Evolutionary conservation across 805 yeast genomes (phyloP).

Genomic region (Kuraishia hungarica): DNA sequence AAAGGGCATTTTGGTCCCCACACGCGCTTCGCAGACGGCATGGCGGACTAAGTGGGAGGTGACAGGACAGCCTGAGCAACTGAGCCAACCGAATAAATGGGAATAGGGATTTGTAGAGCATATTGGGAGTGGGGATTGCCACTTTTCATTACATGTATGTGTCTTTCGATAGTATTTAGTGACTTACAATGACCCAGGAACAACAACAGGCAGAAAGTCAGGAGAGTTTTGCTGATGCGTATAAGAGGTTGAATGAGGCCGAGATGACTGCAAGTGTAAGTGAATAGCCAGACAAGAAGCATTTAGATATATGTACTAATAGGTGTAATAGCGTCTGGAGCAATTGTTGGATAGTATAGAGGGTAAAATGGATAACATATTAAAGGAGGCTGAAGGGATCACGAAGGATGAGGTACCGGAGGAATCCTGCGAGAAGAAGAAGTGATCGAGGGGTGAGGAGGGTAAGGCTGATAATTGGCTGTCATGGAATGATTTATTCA

Average conservation of each 20-base stretch:
- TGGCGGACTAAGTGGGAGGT: too few relatives aligned
- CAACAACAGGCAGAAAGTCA: constrained; percentile 11
- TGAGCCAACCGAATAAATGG: neutral
- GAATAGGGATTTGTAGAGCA: too few relatives aligned
- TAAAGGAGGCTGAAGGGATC: constrained; percentile 33
- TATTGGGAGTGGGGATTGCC: too few relatives aligned
- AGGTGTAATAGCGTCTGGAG: constrained; percentile 35
- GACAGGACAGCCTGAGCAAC: neutral
- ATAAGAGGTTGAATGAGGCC: constrained; percentile 56
- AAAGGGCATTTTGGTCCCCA: neutral
- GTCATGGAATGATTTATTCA: too few relatives aligned
- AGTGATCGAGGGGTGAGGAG: too few relatives aligned
- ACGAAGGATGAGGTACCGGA: neutral
- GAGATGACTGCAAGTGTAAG: constrained; percentile 51
- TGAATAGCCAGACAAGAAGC: constrained; percentile 3
- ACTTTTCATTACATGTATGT: too few relatives aligned
- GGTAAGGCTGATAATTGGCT: too few relatives aligned
- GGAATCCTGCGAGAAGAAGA: neutral
- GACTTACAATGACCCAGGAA: constrained; percentile 13
- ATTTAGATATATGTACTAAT: neutral
- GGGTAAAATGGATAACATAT: constrained; percentile 49
- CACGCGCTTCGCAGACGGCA: neutral
- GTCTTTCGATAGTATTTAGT: too few relatives aligned
- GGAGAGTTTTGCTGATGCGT: constrained; percentile 42
- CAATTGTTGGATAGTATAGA: constrained; percentile 58